Percentiles rank a stretch among this genome's conserved stretches.
These are phyloP conservation scores for Candida loeiensis DNA, from an alignment of 805 yeast genomes.

Conservation along the genomic window DNA sequence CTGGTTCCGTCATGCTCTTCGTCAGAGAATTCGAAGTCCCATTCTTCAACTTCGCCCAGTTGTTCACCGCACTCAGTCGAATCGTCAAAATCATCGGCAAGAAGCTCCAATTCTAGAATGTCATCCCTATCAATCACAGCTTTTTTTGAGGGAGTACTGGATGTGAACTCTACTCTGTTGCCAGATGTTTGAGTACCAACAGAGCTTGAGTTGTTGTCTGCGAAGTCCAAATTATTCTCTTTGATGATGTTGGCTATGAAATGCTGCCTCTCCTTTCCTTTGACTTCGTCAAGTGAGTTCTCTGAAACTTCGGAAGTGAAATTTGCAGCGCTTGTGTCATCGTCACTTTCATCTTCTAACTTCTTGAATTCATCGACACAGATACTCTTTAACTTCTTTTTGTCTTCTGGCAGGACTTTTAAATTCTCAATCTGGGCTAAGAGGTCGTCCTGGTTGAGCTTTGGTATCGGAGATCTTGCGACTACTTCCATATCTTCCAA, in stretches of 20 bases:
- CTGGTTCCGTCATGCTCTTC: too few relatives aligned
- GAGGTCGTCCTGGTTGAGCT: conserved; percentile 18
- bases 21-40: conserved; percentile 32
- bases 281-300: conserved; percentile 10
- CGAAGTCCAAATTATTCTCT: conserved; percentile 13
- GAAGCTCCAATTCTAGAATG: conserved; percentile 48
- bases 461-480: conserved; percentile 28
- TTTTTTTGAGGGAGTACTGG: conserved; percentile 11
- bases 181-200: not conserved
- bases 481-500: conserved; percentile 34
- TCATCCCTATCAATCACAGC: conserved; percentile 43
- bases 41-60: conserved; percentile 33
- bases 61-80: conserved; percentile 17
- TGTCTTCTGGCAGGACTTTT: conserved; percentile 27
- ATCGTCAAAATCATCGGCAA: conserved; percentile 47
- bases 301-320: conserved; percentile 8
- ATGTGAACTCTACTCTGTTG: not conserved
- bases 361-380: conserved; percentile 19
- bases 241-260: conserved; percentile 14
- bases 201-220: not conserved
- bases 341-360: conserved; percentile 9
- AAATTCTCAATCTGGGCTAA: conserved; percentile 25
- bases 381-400: conserved; percentile 22
- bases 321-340: conserved; percentile 8
- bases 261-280: conserved; percentile 10